Evolutionary conservation across 1,284 basidiomycete genomes (phyloP), one percentile per base, ranked within the genome.

Genomic region (Rhizoctonia solani): DNA sequence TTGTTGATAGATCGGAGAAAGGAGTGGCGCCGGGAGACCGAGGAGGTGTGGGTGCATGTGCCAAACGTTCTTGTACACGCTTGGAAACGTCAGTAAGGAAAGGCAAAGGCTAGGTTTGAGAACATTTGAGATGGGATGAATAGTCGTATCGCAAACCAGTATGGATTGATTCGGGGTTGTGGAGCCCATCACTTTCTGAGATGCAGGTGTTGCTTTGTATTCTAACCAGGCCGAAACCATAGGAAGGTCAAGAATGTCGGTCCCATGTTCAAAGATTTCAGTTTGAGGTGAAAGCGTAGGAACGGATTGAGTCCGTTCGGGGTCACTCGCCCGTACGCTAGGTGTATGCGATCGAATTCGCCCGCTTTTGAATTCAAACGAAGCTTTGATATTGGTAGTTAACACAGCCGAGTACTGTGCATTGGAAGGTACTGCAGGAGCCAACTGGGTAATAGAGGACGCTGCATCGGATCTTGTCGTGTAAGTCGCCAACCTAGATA

Each of bases 121-220:
- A 1, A 84, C 87, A 75, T 97, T 97, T 69, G 86, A 84, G 74
- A 93, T 95, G 0, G 90, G 89, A 74, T 95, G 91, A 19, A 97
- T 83, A 4, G 90, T 90, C 74, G 85, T 83, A 75, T 88, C 89
- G 79, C 93, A 87, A 72, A 88, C 80, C 42, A 93, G 77, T 4
- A 82, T 81, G 1, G 88, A 86, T 0, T 85, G 81, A 65, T 83
- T 81, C 1, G 71, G 70, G 32, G 78, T 75, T 21, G 72, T 71
- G 34, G 72, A 72, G 1, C 69, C 68, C 3, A 77, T 65, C 72
- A 80, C 81, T 47, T 78, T 79, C 5, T 77, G 74, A 1, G 80
- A 63, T 29, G 68, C 68, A 14, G 68, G 78, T 1, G 81, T 81
- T 11, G 87, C 83, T 27, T 84, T 84, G 75, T 90, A 93, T 75